Conservation (phyloP, 202 grass and related monocot species). For the Setaria viridis region DNA sequence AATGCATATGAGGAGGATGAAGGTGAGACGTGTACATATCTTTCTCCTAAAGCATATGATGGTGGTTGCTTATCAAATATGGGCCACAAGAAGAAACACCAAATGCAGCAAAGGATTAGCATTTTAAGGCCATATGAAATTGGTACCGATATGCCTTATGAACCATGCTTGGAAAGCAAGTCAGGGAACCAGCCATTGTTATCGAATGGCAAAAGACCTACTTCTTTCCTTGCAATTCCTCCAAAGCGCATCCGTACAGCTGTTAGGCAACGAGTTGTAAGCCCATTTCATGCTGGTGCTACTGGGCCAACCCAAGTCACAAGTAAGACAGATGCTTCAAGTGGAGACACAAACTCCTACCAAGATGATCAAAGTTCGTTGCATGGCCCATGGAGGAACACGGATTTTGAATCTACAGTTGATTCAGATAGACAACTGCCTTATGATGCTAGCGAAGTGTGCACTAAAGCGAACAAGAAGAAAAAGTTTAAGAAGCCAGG, state of each 20-base stretch:
- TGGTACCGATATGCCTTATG: constrained; percentile 55
- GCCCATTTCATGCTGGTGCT: constrained; percentile 57
- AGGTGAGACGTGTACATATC: constrained; percentile 68
- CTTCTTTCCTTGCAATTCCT: constrained; percentile 74
- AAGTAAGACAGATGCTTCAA: constrained; percentile 91
- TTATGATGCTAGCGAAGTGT: constrained; percentile 65
- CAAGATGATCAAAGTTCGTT: constrained; percentile 88
- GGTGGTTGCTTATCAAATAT: constrained; percentile 59
- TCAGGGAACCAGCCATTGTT: constrained; percentile 53
- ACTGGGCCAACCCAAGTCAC: constrained; percentile 46
- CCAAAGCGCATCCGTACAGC: constrained; percentile 80
- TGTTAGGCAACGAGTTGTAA: constrained; percentile 66
- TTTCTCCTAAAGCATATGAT: constrained; percentile 58
- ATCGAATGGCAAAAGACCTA: constrained; percentile 81
- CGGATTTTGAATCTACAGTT: constrained; percentile 72
- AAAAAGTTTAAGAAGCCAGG: constrained; percentile 70
- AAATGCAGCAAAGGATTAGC: constrained; percentile 56
- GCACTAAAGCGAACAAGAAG: constrained; percentile 83
- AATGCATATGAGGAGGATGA: constrained; percentile 89
- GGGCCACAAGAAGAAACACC: constrained; percentile 70
- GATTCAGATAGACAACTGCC: constrained; percentile 66
- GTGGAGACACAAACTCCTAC: constrained; percentile 85
- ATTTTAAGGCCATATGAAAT: constrained; percentile 63
- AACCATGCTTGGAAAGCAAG: constrained; percentile 72
- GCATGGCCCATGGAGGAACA: constrained; percentile 66